phyloP scores from a whole-genome alignment of 805 yeast species.

The Metschnikowia cubensis region DNA sequence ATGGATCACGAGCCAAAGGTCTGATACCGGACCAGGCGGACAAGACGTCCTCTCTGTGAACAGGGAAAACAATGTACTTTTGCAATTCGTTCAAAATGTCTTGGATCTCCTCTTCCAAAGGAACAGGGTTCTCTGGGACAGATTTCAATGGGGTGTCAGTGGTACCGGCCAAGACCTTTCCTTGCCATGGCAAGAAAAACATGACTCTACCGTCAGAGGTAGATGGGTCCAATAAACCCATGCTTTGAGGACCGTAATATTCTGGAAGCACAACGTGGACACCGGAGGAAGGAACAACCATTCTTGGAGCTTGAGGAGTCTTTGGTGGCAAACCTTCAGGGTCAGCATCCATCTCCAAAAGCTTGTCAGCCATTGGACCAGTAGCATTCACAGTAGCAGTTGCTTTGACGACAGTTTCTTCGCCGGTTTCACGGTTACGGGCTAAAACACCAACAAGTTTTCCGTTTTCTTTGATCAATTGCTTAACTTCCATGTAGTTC shows the following conservation, averaged over 20 bases:
- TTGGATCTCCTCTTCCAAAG: constrained; percentile 82
- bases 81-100: constrained; percentile 85
- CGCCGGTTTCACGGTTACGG: constrained; percentile 64
- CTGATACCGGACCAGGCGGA: constrained; percentile 98
- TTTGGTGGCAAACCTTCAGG: constrained; percentile 61
- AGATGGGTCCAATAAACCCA: constrained; percentile 88
- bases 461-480: constrained; percentile 62
- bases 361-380: constrained; percentile 84
- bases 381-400: constrained; percentile 86
- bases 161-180: constrained; percentile 93
- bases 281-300: constrained; percentile 94
- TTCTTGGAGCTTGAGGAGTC: constrained; percentile 51
- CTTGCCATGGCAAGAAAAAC: constrained; percentile 98
- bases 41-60: constrained; percentile 82
- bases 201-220: constrained; percentile 95
- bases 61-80: constrained; percentile 85
- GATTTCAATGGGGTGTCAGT: constrained; percentile 82
- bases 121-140: constrained; percentile 73
- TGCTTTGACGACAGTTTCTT: constrained; percentile 57
- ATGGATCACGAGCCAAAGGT: constrained; percentile 86
- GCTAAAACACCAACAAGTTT: constrained; percentile 75
- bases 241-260: constrained; percentile 79
- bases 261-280: constrained; percentile 91
- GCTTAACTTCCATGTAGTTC: constrained; percentile 80
- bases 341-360: constrained; percentile 82